A percentile compares a stretch with the other conserved stretches of the same genome.
Evolutionary conservation across 768 basidiomycete species (phyloP).

Genomic region (Tremella yokohamensis): DNA sequence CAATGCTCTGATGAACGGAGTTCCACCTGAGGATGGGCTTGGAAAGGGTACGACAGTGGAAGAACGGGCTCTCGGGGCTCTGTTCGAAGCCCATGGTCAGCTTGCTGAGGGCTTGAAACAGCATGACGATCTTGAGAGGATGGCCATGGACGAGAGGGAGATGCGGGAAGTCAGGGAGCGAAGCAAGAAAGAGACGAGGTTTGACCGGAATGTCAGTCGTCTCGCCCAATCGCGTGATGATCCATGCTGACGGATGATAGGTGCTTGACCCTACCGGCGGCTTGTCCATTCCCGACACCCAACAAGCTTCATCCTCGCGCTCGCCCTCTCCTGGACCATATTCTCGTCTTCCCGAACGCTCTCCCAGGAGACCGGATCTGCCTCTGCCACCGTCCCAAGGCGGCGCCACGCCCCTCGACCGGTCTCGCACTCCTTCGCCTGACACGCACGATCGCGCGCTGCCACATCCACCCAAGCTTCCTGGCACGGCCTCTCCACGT

Average conservation of each 20-base stretch:
- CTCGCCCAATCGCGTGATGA: neutral
- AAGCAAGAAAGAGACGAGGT: constrained; percentile 65
- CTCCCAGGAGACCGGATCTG: constrained; percentile 30
- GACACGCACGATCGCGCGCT: constrained; percentile 48
- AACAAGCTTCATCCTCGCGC: constrained; percentile 42
- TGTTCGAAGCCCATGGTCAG: constrained; percentile 71
- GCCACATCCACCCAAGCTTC: constrained; percentile 25
- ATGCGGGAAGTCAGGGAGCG: constrained; percentile 65
- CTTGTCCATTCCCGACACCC: constrained; percentile 1
- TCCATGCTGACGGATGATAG: neutral
- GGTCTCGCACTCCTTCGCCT: constrained; percentile 71
- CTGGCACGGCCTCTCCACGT: constrained; percentile 14
- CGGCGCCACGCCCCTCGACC: constrained; percentile 25
- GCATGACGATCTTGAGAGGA: constrained; percentile 71
- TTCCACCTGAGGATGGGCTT: constrained; percentile 18
- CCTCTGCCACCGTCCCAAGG: constrained; percentile 20
- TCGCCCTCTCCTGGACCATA: constrained; percentile 43
- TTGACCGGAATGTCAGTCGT: constrained; percentile 63
- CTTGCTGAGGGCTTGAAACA: constrained; percentile 66
- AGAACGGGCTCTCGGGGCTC: constrained; percentile 67
- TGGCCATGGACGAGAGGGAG: constrained; percentile 59
- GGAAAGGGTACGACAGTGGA: constrained; percentile 58
- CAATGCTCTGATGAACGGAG: constrained; percentile 1
- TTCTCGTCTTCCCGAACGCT: constrained; percentile 47
- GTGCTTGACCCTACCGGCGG: neutral